Evolutionary conservation across 768 basidiomycete species (phyloP), one percentile per base, ranked within the genome.

Genomic region (Serpula lacrymans): DNA sequence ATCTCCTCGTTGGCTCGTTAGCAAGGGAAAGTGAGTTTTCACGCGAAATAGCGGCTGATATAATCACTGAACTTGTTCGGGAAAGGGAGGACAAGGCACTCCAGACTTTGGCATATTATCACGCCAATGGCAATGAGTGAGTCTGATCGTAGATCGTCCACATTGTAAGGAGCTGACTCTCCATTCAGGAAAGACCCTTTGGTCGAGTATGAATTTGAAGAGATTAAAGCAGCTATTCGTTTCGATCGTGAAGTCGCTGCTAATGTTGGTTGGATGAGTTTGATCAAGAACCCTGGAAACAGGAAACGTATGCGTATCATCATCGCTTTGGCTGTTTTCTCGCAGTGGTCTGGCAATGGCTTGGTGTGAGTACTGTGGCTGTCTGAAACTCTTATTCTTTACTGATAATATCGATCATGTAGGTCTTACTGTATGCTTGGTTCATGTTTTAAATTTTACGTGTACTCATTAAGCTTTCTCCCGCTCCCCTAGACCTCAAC

Each of bases 121-220:
- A 84, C 53, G 74, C 74, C 4, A 62, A 71, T 39, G 75, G 76
- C 6, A 64, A 80, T 43, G 51, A 60, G 41, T 41, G 24, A 25
- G 39, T 25, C 25, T 34, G 16, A 21, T 10, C 22, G 30, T 14
- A 25, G 27, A 12, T 5, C 24, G 9, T 39, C 23, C n/a, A 10
- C 21, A 29, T 39, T n/a, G 25, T 22, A 26, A 33, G n/a, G 31
- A n/a, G 31, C 31, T 23, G 11, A 9, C 20, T 27, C 27, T 1
- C 31, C 8, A 7, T 14, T 11, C 45, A 54, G 57, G 35, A 43
- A 70, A 17, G 76, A 82, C 50, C 72, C 79, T 2, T 68, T 79
- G 1, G 77, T 82, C 2, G 65, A 74, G 47, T 79, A 74, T 52
- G 78, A 81, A 53, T 80, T 76, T 47, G 69, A 75, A 47, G 81